Percentiles rank a stretch among this genome's conserved stretches.
Conservation (phyloP, 257 asterid species). For the Capsicum baccatum region DNA sequence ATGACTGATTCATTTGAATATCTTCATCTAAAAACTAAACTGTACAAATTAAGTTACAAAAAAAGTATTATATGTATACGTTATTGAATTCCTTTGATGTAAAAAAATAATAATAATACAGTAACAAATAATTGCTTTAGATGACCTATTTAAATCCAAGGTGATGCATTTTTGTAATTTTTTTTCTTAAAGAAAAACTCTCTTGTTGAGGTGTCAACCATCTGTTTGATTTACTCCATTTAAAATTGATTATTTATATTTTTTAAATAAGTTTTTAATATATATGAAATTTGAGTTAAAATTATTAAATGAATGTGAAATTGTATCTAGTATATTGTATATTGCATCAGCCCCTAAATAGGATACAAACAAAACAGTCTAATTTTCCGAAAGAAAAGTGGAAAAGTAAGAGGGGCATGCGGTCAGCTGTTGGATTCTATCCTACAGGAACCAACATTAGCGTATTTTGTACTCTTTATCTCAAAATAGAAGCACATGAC, state of each 20-base stretch:
- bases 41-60: no score
- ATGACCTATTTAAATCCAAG: neutral
- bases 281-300: neutral
- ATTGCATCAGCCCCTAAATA: neutral
- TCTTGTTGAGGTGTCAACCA: neutral
- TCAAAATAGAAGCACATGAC: neutral
- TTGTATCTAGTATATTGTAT: neutral
- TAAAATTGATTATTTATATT: neutral
- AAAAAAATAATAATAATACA: neutral
- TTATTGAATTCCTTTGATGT: neutral
- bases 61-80: neutral
- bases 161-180: neutral
- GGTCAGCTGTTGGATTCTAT: no score
- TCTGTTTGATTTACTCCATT: neutral
- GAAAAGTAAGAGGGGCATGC: no score
- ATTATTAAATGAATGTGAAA: neutral
- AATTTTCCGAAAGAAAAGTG: no score
- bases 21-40: neutral
- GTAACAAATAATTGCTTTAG: neutral
- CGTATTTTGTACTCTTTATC: no score
- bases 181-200: neutral
- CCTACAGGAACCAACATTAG: no score
- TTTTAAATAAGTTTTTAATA: no score
- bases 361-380: no score
- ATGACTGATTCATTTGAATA: neutral